Evolutionary conservation across 768 basidiomycete genomes (phyloP).

Genomic region (Fomitopsis serialis): DNA sequence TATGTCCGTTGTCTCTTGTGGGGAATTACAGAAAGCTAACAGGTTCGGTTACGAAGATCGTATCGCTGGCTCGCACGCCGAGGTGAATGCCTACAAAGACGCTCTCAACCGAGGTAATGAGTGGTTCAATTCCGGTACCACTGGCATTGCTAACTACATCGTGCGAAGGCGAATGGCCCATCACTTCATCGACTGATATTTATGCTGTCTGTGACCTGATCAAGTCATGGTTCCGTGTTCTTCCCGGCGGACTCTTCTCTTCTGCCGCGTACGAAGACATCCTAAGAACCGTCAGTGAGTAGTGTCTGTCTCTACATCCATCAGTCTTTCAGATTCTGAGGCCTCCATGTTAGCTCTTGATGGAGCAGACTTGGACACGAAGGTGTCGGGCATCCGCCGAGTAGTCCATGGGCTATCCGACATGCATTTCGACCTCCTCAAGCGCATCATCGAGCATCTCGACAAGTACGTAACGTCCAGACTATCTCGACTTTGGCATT

Average conservation of each 20-base stretch:
- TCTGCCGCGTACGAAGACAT: constrained; percentile 59
- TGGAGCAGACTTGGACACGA: constrained; percentile 67
- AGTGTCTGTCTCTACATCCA: neutral
- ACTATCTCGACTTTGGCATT: neutral
- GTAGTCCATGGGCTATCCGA: constrained; percentile 68
- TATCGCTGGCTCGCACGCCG: constrained; percentile 69
- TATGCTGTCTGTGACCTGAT: constrained; percentile 80
- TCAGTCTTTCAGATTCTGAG: neutral
- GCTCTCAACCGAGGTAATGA: constrained; percentile 65
- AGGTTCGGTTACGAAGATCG: constrained; percentile 47
- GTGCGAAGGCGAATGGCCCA: constrained; percentile 51
- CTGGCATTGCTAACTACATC: neutral
- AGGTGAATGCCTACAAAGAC: constrained; percentile 66
- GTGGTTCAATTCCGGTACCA: neutral
- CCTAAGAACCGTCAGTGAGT: constrained; percentile 64
- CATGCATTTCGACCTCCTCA: constrained; percentile 74
- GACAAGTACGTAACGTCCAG: constrained; percentile 48
- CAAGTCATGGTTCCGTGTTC: constrained; percentile 80
- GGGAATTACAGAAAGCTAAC: constrained; percentile 1
- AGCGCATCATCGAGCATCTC: constrained; percentile 77
- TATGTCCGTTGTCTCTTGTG: constrained; percentile 27
- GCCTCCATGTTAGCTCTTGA: constrained; percentile 6
- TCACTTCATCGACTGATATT: constrained; percentile 60
- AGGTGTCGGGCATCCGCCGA: constrained; percentile 55
- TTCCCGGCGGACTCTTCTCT: constrained; percentile 80